Base-by-base conservation (phyloP, 2,329 filamentous ascomycete genomes). In the Scopulariopsis brevicaulis region DNA sequence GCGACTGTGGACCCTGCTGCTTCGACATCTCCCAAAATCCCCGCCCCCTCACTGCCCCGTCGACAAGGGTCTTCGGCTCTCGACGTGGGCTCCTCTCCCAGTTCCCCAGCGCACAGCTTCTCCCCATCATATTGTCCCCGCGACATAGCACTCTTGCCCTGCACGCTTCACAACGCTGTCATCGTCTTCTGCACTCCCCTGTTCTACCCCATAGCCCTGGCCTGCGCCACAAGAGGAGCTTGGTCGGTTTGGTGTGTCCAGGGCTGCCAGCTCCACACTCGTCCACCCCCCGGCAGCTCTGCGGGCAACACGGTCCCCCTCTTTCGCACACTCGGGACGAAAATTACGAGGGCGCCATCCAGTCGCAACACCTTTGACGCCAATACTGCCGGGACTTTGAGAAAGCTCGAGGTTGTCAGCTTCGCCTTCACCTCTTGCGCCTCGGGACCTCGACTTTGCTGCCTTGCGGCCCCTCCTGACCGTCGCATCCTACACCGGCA, bases 211-310 rank as follows among this genome's bases (percentile, higher is more conserved):
- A 46, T 48, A 37, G 34, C 54, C 55, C 55, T 56, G 55, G 55
- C 50, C 55, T 56, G 55, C 43, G 55, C 55, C 55, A 56, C 55
- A 56, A 50, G 43, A 50, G 25, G 43, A 56, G 28, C 32, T 51
- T 35, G 34, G 35, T 34, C 46, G 32, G 54, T 55, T 46, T 15
- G 54, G 32, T 20, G 34, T 32, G 28, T 32, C 22, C 28, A 51
- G 37, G 40, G 40, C 40, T 18, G 32, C n/a, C 43, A 35, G 43
- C 43, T 56, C 54, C 43, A 24, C 46, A 50, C 46, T 24, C 22
- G 20, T 22, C 46, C n/a, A 50, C 20, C 46, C 46, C 46, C 20
- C 8, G 12, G 12, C 20, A 20, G 46, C n/a, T 50, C 46, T 50
- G 46, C 22, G 46, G 46, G 55, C 55, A 56, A 56, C 55, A 22